phyloP scores from a whole-genome alignment of 2,329 filamentous ascomycete genomes.

The Epichloe elymi region DNA sequence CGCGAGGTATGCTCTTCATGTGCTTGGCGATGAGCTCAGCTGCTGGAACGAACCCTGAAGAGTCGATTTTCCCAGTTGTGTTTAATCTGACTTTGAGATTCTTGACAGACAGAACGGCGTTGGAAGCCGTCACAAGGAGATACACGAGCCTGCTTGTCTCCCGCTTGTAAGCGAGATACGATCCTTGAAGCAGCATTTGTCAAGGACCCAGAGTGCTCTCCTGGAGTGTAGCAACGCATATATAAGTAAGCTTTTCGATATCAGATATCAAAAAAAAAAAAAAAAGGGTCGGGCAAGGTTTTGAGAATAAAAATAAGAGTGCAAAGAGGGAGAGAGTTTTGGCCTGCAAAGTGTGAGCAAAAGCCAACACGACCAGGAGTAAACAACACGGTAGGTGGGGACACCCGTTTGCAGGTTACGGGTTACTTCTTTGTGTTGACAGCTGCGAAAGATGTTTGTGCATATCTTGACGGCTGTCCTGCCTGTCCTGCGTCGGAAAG shows the following conservation, averaged over 20 bases:
- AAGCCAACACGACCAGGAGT: too few relatives aligned
- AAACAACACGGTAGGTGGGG: too few relatives aligned
- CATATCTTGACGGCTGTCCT: too few relatives aligned
- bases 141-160: slow-evolving; percentile 24
- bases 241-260: neutral
- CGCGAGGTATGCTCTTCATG: slow-evolving; percentile 17
- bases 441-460: too few relatives aligned
- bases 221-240: neutral
- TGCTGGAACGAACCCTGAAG: slow-evolving; percentile 23
- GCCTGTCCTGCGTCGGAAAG: too few relatives aligned
- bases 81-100: slow-evolving; percentile 15
- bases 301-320: too few relatives aligned
- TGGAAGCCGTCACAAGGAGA: slow-evolving; percentile 27
- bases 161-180: slow-evolving; percentile 25
- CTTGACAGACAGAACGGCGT: slow-evolving; percentile 18
- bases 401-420: too few relatives aligned
- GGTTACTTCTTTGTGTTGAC: too few relatives aligned
- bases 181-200: slow-evolving; percentile 30
- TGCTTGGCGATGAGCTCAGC: slow-evolving; percentile 27
- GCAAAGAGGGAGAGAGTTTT: too few relatives aligned
- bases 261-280: neutral
- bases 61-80: slow-evolving; percentile 23
- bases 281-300: neutral
- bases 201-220: neutral
- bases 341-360: too few relatives aligned